Percentiles rank a stretch among this genome's conserved stretches.
Evolutionary conservation across 768 basidiomycete species (phyloP).

Genomic region (Ephemerocybe angulata): DNA sequence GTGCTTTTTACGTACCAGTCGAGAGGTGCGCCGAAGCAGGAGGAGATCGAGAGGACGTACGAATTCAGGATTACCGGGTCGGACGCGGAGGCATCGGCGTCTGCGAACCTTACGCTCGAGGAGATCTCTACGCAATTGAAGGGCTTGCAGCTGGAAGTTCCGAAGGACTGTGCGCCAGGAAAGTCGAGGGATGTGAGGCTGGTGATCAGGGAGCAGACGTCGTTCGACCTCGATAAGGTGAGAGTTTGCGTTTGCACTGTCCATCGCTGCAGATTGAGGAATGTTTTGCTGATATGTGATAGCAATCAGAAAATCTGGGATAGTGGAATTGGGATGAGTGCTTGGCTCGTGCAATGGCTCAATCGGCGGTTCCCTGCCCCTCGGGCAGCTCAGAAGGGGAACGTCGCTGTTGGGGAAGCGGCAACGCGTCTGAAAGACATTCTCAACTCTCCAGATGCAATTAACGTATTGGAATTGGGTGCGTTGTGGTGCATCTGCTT

Average conservation of each 20-base stretch:
- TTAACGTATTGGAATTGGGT: not conserved
- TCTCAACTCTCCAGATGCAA: not conserved
- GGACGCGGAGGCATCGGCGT: not conserved
- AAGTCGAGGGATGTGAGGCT: constrained; percentile 26
- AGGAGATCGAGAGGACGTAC: constrained; percentile 60
- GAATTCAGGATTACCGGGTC: constrained; percentile 3
- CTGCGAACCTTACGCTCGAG: not conserved
- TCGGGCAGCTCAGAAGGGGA: not conserved
- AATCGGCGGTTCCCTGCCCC: constrained; percentile 10
- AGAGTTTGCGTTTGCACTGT: constrained; percentile 13
- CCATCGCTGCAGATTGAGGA: constrained; percentile 2
- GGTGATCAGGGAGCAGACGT: constrained; percentile 71
- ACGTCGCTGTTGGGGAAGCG: not conserved
- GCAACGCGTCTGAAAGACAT: not conserved
- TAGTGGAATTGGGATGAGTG: constrained; percentile 81
- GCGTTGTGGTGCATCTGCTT: constrained; percentile 15
- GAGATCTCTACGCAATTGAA: constrained; percentile 21
- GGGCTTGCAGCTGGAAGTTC: not conserved
- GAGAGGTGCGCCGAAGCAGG: constrained; percentile 52
- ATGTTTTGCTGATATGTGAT: constrained; percentile 23
- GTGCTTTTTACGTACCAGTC: constrained; percentile 35
- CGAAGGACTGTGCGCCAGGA: not conserved
- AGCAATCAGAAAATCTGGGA: constrained; percentile 90
- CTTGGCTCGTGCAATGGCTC: constrained; percentile 58
- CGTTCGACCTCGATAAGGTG: constrained; percentile 93